Conservation (phyloP, 192 early-diverging fungal genomes). For the Umbelopsis sp. region DNA sequence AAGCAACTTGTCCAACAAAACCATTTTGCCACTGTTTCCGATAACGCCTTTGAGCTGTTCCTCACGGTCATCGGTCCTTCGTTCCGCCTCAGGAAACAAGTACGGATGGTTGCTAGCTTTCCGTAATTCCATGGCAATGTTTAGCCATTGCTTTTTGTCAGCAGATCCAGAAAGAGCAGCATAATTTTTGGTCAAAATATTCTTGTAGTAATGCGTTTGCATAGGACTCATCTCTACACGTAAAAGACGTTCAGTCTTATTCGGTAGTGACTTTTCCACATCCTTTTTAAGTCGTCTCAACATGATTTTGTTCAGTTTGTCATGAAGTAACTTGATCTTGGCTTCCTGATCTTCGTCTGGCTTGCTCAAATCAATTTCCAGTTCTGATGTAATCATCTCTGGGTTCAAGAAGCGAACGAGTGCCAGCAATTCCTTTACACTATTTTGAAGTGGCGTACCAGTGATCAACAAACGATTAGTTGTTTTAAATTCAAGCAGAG, state of each 20-base stretch:
- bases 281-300: slow-evolving; percentile 96
- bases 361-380: slow-evolving; percentile 80
- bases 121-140: slow-evolving; percentile 96
- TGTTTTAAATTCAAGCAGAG: slow-evolving; percentile 84
- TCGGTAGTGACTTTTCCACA: slow-evolving; percentile 95
- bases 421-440: slow-evolving; percentile 89
- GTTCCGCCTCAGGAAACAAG: slow-evolving; percentile 82
- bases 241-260: slow-evolving; percentile 94
- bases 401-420: slow-evolving; percentile 95
- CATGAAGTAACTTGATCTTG: slow-evolving; percentile 87
- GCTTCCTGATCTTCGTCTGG: slow-evolving; percentile 72
- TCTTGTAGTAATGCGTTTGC: slow-evolving; percentile 94
- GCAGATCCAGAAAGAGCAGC: slow-evolving; percentile 65
- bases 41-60: slow-evolving; percentile 84
- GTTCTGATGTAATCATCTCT: slow-evolving; percentile 76
- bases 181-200: slow-evolving; percentile 94
- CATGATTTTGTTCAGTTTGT: slow-evolving; percentile 86
- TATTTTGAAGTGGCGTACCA: slow-evolving; percentile 99
- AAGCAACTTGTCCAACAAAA: slow-evolving; percentile 93
- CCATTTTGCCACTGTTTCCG: slow-evolving; percentile 97
- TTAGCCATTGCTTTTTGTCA: slow-evolving; percentile 79
- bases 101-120: slow-evolving; percentile 98
- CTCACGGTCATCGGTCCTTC: slow-evolving; percentile 55
- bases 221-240: slow-evolving; percentile 90
- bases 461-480: slow-evolving; percentile 94